These are phyloP conservation scores for Xylariaceae sp. DNA, from an alignment of 2,329 filamentous ascomycete genomes.

Conservation along the genomic window DNA sequence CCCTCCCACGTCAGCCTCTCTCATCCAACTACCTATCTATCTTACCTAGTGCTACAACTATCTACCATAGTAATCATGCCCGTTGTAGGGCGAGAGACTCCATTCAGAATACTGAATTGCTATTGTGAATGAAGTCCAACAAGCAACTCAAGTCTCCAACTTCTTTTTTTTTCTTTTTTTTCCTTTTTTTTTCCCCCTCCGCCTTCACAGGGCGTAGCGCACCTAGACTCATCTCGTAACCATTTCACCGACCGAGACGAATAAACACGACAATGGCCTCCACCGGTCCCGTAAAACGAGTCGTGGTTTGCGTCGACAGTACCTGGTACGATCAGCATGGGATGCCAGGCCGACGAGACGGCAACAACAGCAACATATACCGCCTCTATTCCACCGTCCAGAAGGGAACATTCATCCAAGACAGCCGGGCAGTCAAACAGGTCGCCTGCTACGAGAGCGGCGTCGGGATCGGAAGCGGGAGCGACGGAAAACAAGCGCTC, in stretches of 20 bases:
- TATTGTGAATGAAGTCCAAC: slow-evolving; percentile 6
- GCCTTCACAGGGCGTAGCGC: too few relatives aligned
- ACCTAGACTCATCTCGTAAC: background rate
- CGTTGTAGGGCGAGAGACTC: background rate
- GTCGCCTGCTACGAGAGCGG: slow-evolving; percentile 21
- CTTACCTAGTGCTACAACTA: background rate
- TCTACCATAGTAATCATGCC: slow-evolving; percentile 11
- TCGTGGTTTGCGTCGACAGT: slow-evolving; percentile 21
- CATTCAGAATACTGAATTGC: background rate
- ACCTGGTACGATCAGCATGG: slow-evolving; percentile 22
- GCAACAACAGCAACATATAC: slow-evolving; percentile 23
- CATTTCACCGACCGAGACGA: background rate
- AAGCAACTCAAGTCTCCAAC: background rate
- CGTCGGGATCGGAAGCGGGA: slow-evolving; percentile 15
- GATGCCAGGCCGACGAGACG: slow-evolving; percentile 14
- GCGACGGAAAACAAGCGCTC: slow-evolving; percentile 8
- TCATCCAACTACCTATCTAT: too few relatives aligned
- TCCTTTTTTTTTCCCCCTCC: background rate
- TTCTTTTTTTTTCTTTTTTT: background rate
- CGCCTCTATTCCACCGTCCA: slow-evolving; percentile 20
- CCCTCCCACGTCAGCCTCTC: too few relatives aligned
- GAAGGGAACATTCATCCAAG: slow-evolving; percentile 21
- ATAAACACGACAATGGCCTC: slow-evolving; percentile 11
- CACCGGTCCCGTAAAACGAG: slow-evolving; percentile 21
- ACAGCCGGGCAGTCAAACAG: slow-evolving; percentile 20